phyloP scores from a whole-genome alignment of 768 basidiomycete species.

The Hortiboletus campestris region DNA sequence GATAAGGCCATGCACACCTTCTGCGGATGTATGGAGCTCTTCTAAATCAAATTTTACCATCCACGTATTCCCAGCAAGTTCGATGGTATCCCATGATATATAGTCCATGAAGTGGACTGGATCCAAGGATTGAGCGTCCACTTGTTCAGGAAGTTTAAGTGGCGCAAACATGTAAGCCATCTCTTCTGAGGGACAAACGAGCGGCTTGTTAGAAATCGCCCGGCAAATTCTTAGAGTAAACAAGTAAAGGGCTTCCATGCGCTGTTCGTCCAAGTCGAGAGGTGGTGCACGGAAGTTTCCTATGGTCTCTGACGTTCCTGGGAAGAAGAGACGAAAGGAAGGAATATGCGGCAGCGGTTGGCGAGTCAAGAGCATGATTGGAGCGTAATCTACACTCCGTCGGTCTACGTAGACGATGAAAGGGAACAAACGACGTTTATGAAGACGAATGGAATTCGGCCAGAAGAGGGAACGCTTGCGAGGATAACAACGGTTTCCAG shows the following conservation, averaged over 20 bases:
- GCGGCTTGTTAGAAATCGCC: constrained; percentile 64
- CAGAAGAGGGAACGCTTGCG: constrained; percentile 69
- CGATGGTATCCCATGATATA: constrained; percentile 66
- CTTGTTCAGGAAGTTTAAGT: constrained; percentile 35
- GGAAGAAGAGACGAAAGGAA: constrained; percentile 59
- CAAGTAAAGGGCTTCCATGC: constrained; percentile 46
- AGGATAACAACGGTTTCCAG: constrained; percentile 53
- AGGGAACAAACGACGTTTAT: constrained; percentile 23
- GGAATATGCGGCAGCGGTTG: constrained; percentile 59
- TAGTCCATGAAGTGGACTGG: constrained; percentile 36
- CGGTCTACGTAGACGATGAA: constrained; percentile 42
- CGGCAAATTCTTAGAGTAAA: constrained; percentile 68
- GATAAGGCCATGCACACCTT: constrained; percentile 57
- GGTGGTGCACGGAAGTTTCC: constrained; percentile 47
- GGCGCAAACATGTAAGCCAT: constrained; percentile 72
- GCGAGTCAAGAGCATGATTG: constrained; percentile 66
- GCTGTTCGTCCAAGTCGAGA: constrained; percentile 46
- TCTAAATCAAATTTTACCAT: constrained; percentile 46
- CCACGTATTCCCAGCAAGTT: constrained; percentile 51
- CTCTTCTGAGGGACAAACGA: constrained; percentile 50
- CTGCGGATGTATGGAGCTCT: constrained; percentile 23
- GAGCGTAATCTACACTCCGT: constrained; percentile 41
- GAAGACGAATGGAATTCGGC: constrained; percentile 40
- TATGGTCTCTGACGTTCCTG: constrained; percentile 44
- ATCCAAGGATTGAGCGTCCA: constrained; percentile 26